Conservation (phyloP, 2,329 filamentous ascomycete genomes). For the Kalaharituber pfeilii region DNA sequence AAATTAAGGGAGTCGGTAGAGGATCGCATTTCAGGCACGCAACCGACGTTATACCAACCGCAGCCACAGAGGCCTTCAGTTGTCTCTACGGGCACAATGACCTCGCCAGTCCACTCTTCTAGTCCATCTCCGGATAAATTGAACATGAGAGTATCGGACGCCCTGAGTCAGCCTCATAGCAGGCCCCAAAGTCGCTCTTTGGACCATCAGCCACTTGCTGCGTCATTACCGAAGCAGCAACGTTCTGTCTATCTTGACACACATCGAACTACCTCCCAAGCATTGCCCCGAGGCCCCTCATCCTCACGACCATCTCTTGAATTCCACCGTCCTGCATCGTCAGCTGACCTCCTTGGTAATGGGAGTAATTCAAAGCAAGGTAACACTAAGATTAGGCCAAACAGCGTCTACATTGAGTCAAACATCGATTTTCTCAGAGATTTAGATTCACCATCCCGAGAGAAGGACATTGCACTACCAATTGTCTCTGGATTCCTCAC, state of each 20-base stretch:
- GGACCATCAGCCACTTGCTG: constrained; percentile 32
- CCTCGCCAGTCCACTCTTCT: constrained; percentile 37
- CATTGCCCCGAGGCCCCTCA: constrained; percentile 8
- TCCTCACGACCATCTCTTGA: constrained; percentile 18
- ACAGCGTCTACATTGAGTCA: constrained; percentile 67
- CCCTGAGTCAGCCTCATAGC: constrained; percentile 10
- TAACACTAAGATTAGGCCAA: constrained; percentile 43
- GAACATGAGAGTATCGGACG: background rate
- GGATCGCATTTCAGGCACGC: constrained; percentile 11
- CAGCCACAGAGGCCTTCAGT: constrained; percentile 37
- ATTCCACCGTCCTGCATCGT: constrained; percentile 9
- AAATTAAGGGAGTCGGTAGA: background rate
- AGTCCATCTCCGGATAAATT: constrained; percentile 32
- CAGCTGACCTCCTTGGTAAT: constrained; percentile 5
- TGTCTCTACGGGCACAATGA: constrained; percentile 69
- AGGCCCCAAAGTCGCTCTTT: constrained; percentile 24
- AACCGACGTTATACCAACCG: constrained; percentile 25
- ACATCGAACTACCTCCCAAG: constrained; percentile 8
- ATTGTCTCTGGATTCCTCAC: constrained; percentile 23
- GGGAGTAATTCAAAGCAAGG: background rate
- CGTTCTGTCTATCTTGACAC: constrained; percentile 14
- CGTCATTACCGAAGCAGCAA: constrained; percentile 3
- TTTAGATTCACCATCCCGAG: constrained; percentile 40
- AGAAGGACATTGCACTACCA: constrained; percentile 21
- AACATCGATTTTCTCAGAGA: constrained; percentile 71